Evolutionary conservation across 2,329 filamentous ascomycete genomes (phyloP).

Genomic region (Colletotrichum godetiae): DNA sequence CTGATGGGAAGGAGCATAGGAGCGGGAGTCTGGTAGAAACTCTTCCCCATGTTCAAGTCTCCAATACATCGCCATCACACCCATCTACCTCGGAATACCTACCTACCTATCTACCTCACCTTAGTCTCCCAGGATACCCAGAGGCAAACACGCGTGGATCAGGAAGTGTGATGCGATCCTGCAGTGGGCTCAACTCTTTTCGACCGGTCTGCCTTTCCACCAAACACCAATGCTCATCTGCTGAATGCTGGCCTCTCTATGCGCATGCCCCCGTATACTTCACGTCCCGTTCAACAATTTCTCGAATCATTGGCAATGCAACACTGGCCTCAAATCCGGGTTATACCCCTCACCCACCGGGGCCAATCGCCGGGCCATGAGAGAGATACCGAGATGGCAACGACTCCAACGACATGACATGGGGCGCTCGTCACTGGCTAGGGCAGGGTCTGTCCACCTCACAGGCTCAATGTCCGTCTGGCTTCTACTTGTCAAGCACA

Average conservation of each 20-base stretch:
- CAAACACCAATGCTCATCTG: not conserved
- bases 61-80: no score
- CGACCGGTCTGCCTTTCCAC: no score
- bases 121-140: not conserved
- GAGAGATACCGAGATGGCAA: conserved; percentile 24
- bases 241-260: not conserved
- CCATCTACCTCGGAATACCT: not conserved
- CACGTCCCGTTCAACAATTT: not conserved
- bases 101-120: not conserved
- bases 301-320: conserved; percentile 24
- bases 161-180: not conserved
- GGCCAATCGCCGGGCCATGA: conserved; percentile 22
- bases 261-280: not conserved
- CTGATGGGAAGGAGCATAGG: not conserved
- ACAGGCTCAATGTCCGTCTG: not conserved
- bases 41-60: not conserved
- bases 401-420: conserved; percentile 28
- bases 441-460: not conserved
- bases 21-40: not conserved
- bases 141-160: not conserved
- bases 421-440: conserved; percentile 21
- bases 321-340: conserved; percentile 22
- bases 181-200: not conserved
- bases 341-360: conserved; percentile 25
- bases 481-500: not conserved